Evolutionary conservation across 176 grass and related monocot species (phyloP), one percentile per base, ranked within the genome.

Genomic region (Dactylis glomerata): DNA sequence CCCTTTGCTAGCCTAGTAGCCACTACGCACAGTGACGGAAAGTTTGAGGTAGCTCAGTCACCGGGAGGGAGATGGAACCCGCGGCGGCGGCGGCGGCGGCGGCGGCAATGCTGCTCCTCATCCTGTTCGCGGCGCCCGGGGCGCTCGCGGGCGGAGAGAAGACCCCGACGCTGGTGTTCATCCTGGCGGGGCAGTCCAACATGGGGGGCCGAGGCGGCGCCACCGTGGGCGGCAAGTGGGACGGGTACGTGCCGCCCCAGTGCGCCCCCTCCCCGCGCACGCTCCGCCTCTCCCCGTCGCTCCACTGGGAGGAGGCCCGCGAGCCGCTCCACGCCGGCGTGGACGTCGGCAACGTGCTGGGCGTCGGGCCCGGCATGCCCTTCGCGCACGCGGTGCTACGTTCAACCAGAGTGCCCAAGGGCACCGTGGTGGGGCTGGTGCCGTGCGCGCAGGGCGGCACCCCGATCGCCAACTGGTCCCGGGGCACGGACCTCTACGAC

Each of bases 171-270:
- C 45, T 89, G 49, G 58, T 95, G 20, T 95, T 95, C 88, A 54
- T 95, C 5, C 86, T 95, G 0, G 88, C 88, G 0, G 90, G 93
- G 2, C 90, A 92, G 86, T 93, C 90, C 70, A 95, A 95, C 93
- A 95, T 95, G 90, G 93, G 87, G 22, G 93, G 93, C 1, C 90
- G 91, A 1, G 93, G 91, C 45, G 93, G 93, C 77, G 93, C 87
- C 4, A 49, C 57, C 0, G 42, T 73, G 7, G 49, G 1, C 13
- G 66, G 76, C 58, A 10, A 7, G 9, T 91, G 93, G 93, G 88
- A 95, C 86, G 80, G 83, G 17, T 80, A 82, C 6, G 87, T 95
- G 0, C 93, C 93, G 3, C 86, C 45, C 5, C 14, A 89, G 20
- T 90, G 93, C 88, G 56, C 79, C 0, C 81, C 88, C 0, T 90